Evolutionary conservation across 768 basidiomycete genomes (phyloP).

Genomic region (Boletus tylopilopsis): DNA sequence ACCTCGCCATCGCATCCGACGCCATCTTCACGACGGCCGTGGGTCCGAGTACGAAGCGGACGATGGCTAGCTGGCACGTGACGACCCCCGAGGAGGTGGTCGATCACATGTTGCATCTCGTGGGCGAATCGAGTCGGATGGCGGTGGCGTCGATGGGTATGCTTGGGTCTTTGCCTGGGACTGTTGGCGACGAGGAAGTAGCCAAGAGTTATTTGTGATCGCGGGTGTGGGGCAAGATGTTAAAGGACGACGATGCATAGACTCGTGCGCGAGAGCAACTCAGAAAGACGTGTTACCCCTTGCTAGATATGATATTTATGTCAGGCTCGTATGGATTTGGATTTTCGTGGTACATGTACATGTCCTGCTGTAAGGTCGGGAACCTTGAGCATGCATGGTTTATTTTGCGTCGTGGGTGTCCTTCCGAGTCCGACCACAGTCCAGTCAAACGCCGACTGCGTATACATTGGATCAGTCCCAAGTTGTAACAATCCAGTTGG

Average conservation of each 20-base stretch:
- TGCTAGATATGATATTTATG: neutral
- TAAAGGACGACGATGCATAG: neutral
- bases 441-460: no score
- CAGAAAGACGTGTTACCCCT: no score
- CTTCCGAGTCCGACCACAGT: no score
- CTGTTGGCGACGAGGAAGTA: neutral
- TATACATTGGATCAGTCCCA: no score
- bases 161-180: no score
- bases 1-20: constrained; percentile 62
- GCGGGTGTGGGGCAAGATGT: neutral
- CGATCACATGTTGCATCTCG: constrained; percentile 68
- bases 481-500: no score
- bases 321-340: neutral
- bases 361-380: no score
- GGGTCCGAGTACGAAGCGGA: constrained; percentile 87
- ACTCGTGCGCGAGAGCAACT: no score
- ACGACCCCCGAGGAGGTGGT: constrained; percentile 85
- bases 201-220: constrained; percentile 19
- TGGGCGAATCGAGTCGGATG: constrained; percentile 31
- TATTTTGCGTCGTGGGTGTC: no score
- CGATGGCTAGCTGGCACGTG: constrained; percentile 90
- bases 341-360: no score
- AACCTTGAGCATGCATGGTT: no score
- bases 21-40: constrained; percentile 89
- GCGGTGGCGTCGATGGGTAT: neutral